Percentiles rank a stretch among this genome's conserved stretches.
phyloP scores from a whole-genome alignment of 768 basidiomycete species.

The Pleurotus eryngii region DNA sequence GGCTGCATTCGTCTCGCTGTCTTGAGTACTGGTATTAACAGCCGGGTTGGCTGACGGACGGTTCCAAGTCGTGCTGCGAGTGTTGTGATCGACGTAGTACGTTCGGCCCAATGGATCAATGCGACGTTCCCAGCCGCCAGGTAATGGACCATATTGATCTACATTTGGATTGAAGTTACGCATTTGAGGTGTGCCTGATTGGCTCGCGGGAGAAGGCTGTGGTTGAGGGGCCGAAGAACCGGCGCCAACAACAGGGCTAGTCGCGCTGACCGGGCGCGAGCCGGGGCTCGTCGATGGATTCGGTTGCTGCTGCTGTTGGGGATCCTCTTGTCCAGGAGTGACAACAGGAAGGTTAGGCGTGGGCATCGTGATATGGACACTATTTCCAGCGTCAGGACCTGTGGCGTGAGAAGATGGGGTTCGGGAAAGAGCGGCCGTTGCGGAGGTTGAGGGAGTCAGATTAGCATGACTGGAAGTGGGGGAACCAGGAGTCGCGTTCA shows the following conservation, averaged over 20 bases:
- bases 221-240: conserved; percentile 14
- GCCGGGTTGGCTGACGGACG: conserved; percentile 78
- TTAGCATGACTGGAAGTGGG: conserved; percentile 52
- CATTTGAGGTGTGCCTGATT: conserved; percentile 50
- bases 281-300: conserved; percentile 15
- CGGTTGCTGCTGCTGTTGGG: conserved; percentile 20
- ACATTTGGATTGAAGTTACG: conserved; percentile 93
- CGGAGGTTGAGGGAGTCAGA: conserved; percentile 36
- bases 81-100: conserved; percentile 99
- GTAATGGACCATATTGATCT: conserved; percentile 90
- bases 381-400: conserved; percentile 37
- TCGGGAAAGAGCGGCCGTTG: conserved; percentile 49
- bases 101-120: conserved; percentile 94
- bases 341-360: conserved; percentile 20
- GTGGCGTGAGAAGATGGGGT: conserved; percentile 67
- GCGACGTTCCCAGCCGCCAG: conserved; percentile 93
- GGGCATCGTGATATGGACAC: conserved; percentile 13
- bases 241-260: conserved; percentile 10
- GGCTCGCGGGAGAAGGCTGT: conserved; percentile 34
- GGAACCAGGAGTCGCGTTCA: conserved; percentile 57
- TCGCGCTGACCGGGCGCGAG: conserved; percentile 23
- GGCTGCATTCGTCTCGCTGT: conserved; percentile 79
- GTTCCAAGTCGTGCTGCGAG: conserved; percentile 97
- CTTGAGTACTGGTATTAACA: conserved; percentile 67
- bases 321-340: conserved; percentile 21